A percentile compares a stretch with the other conserved stretches of the same genome.
These are phyloP conservation scores for Xylariaceae sp. DNA, from an alignment of 2,329 filamentous ascomycete species.

Conservation along the genomic window DNA sequence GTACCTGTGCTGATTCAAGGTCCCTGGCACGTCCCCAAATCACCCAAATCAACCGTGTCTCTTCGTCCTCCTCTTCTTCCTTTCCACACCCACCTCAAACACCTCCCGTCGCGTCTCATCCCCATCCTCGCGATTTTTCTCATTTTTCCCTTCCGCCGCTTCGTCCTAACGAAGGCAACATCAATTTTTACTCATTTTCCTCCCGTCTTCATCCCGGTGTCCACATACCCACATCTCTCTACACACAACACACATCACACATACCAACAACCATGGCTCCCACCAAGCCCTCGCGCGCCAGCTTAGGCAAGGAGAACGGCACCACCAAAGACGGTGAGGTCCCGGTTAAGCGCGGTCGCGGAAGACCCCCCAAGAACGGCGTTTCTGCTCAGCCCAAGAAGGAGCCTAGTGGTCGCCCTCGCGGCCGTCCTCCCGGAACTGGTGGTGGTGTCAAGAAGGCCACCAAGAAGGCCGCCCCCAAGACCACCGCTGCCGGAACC, in stretches of 20 bases:
- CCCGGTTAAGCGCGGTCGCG: conserved; percentile 37
- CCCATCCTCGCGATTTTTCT: background rate
- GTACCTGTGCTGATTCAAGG: too few relatives aligned
- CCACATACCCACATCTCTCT: background rate
- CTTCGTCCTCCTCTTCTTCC: background rate
- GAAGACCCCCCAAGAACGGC: conserved; percentile 40
- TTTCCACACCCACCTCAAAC: background rate
- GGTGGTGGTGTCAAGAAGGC: conserved; percentile 32
- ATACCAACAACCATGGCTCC: conserved; percentile 22
- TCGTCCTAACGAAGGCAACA: background rate
- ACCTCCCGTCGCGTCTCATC: conserved; percentile 7
- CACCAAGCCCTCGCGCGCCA: conserved; percentile 18
- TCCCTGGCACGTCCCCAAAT: too few relatives aligned
- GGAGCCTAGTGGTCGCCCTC: conserved; percentile 42
- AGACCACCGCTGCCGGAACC: conserved; percentile 14
- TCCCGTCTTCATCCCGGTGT: background rate
- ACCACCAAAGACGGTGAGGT: conserved; percentile 18
- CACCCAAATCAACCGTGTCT: too few relatives aligned
- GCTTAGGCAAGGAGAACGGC: conserved; percentile 22
- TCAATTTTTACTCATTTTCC: conserved; percentile 3
- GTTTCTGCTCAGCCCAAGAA: conserved; percentile 32
- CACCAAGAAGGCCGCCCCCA: conserved; percentile 19
- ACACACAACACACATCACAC: background rate
- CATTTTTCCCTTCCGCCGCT: conserved; percentile 1
- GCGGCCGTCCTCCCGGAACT: conserved; percentile 47